A percentile compares a stretch with the other conserved stretches of the same genome.
Conservation (phyloP, 2,329 filamentous ascomycete genomes). For the Alternaria sp. region DNA sequence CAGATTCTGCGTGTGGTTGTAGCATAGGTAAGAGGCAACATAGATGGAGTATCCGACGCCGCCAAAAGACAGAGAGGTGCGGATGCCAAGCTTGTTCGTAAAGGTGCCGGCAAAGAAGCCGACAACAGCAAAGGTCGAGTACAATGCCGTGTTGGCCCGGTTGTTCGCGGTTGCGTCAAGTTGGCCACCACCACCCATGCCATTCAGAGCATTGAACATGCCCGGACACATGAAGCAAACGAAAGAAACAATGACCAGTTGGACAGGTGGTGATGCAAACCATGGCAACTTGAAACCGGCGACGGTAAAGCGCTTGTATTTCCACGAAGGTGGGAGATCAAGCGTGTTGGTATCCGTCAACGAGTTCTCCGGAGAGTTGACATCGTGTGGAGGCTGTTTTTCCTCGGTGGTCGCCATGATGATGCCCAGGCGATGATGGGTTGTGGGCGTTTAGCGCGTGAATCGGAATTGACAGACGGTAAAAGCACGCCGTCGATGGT, state of each 20-base stretch:
- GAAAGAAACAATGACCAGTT: constrained; percentile 60
- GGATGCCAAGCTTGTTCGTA: constrained; percentile 78
- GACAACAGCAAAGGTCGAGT: constrained; percentile 74
- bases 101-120: constrained; percentile 75
- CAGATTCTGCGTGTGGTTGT: constrained; percentile 71
- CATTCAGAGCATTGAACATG: constrained; percentile 63
- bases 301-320: constrained; percentile 56
- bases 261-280: constrained; percentile 60
- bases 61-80: constrained; percentile 73
- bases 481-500: neutral
- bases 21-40: constrained; percentile 74
- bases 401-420: constrained; percentile 44
- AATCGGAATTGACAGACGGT: neutral
- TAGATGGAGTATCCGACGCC: constrained; percentile 82
- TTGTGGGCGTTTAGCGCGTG: constrained; percentile 1
- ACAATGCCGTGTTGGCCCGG: constrained; percentile 74
- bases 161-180: constrained; percentile 65
- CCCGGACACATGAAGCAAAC: constrained; percentile 65
- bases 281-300: constrained; percentile 56
- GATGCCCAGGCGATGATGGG: constrained; percentile 5
- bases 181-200: constrained; percentile 61
- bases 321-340: constrained; percentile 57
- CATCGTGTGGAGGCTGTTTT: constrained; percentile 32
- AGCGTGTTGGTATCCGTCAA: constrained; percentile 43
- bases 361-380: constrained; percentile 43